Percentiles rank a stretch among this genome's conserved stretches.
These are phyloP conservation scores for Pestalotiopsis fici DNA, from an alignment of 2,329 filamentous ascomycete genomes.

Conservation along the genomic window DNA sequence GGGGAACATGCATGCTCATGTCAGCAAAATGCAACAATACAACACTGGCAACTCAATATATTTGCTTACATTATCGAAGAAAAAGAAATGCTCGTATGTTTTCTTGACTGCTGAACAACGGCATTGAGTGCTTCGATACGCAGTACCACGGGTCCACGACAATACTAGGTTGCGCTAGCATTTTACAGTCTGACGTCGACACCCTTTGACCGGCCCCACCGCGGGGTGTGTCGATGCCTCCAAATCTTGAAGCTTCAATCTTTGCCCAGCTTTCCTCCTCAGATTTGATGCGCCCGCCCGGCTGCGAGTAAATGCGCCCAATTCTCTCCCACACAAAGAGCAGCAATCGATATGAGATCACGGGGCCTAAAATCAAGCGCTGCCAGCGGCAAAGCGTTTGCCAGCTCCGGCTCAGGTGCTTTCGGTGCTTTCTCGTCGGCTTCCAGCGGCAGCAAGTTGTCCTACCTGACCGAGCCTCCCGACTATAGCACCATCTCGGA, in stretches of 20 bases:
- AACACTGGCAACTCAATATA: neutral
- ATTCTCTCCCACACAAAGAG: no score
- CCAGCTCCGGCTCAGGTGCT: constrained; percentile 22
- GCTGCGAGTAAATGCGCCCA: neutral
- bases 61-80: neutral
- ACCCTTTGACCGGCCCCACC: neutral
- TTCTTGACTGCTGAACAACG: no score
- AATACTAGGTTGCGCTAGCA: neutral
- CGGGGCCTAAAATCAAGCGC: constrained; percentile 28
- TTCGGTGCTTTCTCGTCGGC: constrained; percentile 44
- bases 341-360: constrained; percentile 26
- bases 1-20: neutral
- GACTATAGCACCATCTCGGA: constrained; percentile 78
- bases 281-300: neutral
- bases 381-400: constrained; percentile 25
- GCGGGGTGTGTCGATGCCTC: neutral
- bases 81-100: neutral
- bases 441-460: constrained; percentile 58
- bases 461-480: constrained; percentile 84
- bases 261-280: neutral
- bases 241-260: neutral
- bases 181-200: neutral
- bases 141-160: no score
- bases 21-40: neutral
- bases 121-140: no score